phyloP scores from a whole-genome alignment of 495 filamentous ascomycete genomes.

The Aspergillus mulundensis region DNA sequence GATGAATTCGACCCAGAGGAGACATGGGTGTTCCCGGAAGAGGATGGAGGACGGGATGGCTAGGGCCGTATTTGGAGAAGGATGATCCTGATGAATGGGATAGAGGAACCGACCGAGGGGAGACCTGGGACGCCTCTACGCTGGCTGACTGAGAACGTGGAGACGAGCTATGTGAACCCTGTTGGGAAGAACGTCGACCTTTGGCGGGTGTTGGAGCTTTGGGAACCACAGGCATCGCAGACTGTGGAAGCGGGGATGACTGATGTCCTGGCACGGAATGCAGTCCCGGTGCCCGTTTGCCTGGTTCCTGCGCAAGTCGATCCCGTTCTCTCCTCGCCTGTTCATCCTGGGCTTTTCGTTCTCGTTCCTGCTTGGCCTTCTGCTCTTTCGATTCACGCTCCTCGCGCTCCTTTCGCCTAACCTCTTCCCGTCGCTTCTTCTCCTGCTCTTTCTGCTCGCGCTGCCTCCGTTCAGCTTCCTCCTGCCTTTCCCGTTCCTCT shows the following conservation, averaged over 20 bases:
- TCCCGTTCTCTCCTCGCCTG: conserved; percentile 52
- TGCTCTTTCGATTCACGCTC: conserved; percentile 73
- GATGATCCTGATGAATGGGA: conserved; percentile 33
- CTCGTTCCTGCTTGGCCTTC: conserved; percentile 61
- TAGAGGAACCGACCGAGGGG: conserved; percentile 38
- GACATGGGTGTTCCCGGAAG: conserved; percentile 52
- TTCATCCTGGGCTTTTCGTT: conserved; percentile 63
- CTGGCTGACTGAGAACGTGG: conserved; percentile 46
- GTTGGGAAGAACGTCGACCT: conserved; percentile 72
- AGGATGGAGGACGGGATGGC: conserved; percentile 41
- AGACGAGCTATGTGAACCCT: conserved; percentile 68
- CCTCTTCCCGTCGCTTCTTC: conserved; percentile 62
- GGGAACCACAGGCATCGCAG: conserved; percentile 75
- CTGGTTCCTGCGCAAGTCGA: conserved; percentile 46
- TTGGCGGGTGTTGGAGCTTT: conserved; percentile 78
- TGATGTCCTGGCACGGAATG: conserved; percentile 45
- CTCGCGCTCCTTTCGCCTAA: conserved; percentile 60
- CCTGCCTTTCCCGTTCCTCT: conserved; percentile 79
- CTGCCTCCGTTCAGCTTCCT: conserved; percentile 67
- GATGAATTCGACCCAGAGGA: conserved; percentile 48
- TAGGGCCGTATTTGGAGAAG: conserved; percentile 27
- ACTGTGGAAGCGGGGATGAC: conserved; percentile 72
- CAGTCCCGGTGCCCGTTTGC: conserved; percentile 50
- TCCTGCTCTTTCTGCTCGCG: conserved; percentile 70
- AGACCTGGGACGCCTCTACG: conserved; percentile 37